These are phyloP conservation scores for Zasmidium cellare DNA, from an alignment of 2,329 filamentous ascomycete genomes.

Conservation along the genomic window DNA sequence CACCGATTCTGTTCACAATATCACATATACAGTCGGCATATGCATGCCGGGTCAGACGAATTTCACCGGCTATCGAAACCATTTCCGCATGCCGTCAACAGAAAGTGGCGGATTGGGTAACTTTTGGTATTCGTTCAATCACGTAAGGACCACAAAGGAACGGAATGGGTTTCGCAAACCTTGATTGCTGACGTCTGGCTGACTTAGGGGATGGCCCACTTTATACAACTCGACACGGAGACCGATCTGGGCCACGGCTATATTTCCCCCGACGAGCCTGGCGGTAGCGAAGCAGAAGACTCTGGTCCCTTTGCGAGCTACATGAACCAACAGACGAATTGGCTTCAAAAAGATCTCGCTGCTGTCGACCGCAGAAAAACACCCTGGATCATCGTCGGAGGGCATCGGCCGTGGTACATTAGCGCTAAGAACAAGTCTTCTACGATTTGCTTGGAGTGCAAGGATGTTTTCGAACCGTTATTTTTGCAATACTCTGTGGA, in stretches of 20 bases:
- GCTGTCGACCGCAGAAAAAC: slow-evolving; percentile 49
- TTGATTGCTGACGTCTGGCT: too few species aligned
- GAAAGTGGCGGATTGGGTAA: slow-evolving; percentile 52
- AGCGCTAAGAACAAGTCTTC: slow-evolving; percentile 39
- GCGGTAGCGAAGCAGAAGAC: slow-evolving; percentile 48
- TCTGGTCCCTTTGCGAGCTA: slow-evolving; percentile 51
- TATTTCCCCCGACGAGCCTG: slow-evolving; percentile 44
- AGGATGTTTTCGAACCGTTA: slow-evolving; percentile 46
- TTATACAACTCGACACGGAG: slow-evolving; percentile 50
- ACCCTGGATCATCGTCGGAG: slow-evolving; percentile 52
- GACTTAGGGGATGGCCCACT: slow-evolving; percentile 54
- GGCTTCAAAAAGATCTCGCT: slow-evolving; percentile 47
- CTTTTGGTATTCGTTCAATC: slow-evolving; percentile 56
- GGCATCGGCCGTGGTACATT: slow-evolving; percentile 52
- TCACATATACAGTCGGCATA: slow-evolving; percentile 49
- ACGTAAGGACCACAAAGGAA: too few species aligned
- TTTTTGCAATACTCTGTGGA: slow-evolving; percentile 48
- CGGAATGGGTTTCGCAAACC: too few species aligned
- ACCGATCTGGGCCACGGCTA: slow-evolving; percentile 53
- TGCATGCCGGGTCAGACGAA: slow-evolving; percentile 54
- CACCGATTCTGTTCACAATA: slow-evolving; percentile 41
- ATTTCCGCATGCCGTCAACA: slow-evolving; percentile 53
- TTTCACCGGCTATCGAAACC: slow-evolving; percentile 52
- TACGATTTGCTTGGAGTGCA: slow-evolving; percentile 46
- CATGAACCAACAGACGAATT: slow-evolving; percentile 47